phyloP scores from a whole-genome alignment of 2,329 filamentous ascomycete species.

The Monosporascus sp. region DNA sequence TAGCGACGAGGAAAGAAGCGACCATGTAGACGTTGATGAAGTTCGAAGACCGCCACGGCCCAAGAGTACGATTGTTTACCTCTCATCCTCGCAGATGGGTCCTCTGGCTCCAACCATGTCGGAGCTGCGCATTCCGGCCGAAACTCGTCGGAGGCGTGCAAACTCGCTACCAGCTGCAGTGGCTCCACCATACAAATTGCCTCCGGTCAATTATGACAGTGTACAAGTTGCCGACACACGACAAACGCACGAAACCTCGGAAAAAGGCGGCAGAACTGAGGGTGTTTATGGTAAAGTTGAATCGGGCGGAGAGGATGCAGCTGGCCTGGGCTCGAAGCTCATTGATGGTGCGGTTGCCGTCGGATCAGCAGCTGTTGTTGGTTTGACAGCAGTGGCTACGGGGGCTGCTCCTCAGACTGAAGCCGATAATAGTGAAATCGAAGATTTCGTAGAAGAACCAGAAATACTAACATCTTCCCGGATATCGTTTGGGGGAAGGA shows the following conservation, averaged over 20 bases:
- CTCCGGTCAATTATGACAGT: neutral
- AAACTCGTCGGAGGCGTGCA: slow-evolving; percentile 27
- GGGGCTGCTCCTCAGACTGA: slow-evolving; percentile 8
- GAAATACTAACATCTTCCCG: slow-evolving; percentile 53
- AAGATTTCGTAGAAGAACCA: slow-evolving; percentile 54
- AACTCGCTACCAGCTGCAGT: slow-evolving; percentile 20
- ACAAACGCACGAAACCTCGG: neutral
- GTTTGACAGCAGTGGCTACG: slow-evolving; percentile 4
- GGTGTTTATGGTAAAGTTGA: neutral
- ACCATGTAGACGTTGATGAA: slow-evolving; percentile 30
- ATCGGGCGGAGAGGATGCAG: neutral
- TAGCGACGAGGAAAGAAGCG: slow-evolving; percentile 56
- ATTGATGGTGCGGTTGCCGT: slow-evolving; percentile 7
- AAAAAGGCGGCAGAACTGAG: neutral
- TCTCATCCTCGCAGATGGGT: slow-evolving; percentile 20
- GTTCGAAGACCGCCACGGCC: slow-evolving; percentile 32
- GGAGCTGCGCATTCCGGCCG: slow-evolving; percentile 19
- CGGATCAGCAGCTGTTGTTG: slow-evolving; percentile 7
- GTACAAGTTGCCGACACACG: neutral
- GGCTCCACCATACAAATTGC: slow-evolving; percentile 11
- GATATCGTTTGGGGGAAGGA: slow-evolving; percentile 48
- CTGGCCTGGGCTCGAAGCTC: slow-evolving; percentile 8
- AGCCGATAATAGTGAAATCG: slow-evolving; percentile 35
- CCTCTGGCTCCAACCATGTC: slow-evolving; percentile 25
- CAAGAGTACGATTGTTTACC: slow-evolving; percentile 39